Percentiles rank a stretch among this genome's conserved stretches.
These are phyloP conservation scores for Stephania cephalantha DNA, from an alignment of 164 flowering plant genomes.

Conservation along the genomic window DNA sequence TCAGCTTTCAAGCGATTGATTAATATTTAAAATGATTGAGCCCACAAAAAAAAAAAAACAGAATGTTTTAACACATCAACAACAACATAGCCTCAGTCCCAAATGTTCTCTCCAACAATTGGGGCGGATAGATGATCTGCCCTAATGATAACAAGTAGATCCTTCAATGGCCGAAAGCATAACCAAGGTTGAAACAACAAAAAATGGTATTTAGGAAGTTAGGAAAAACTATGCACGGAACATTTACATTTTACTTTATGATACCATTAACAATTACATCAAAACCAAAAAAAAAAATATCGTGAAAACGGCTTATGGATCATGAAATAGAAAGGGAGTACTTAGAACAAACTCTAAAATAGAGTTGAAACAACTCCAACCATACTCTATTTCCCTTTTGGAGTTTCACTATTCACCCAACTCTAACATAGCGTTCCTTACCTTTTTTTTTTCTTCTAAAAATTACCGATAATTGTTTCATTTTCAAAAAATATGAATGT, in stretches of 20 bases:
- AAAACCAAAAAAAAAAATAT: background rate
- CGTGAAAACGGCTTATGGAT: background rate
- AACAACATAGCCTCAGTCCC: too few species aligned
- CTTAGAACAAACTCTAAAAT: too few species aligned
- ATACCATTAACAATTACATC: background rate
- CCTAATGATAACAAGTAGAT: background rate
- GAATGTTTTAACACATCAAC: background rate
- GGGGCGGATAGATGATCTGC: background rate
- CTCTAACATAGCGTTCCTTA: too few species aligned
- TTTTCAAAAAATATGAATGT: too few species aligned
- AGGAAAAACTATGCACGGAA: background rate
- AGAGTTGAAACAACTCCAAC: too few species aligned
- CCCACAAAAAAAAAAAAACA: background rate
- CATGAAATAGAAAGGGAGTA: background rate
- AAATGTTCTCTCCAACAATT: background rate
- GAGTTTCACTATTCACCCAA: too few species aligned
- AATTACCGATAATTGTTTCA: too few species aligned
- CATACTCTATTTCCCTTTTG: too few species aligned
- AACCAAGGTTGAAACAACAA: background rate
- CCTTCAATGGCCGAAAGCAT: background rate
- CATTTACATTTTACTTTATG: background rate
- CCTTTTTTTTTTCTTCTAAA: too few species aligned
- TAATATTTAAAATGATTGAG: background rate
- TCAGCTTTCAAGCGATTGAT: background rate
- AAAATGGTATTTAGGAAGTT: background rate